Evolutionary conservation across 202 grass and related monocot genomes (phyloP).

Genomic region (Digitaria exilis): DNA sequence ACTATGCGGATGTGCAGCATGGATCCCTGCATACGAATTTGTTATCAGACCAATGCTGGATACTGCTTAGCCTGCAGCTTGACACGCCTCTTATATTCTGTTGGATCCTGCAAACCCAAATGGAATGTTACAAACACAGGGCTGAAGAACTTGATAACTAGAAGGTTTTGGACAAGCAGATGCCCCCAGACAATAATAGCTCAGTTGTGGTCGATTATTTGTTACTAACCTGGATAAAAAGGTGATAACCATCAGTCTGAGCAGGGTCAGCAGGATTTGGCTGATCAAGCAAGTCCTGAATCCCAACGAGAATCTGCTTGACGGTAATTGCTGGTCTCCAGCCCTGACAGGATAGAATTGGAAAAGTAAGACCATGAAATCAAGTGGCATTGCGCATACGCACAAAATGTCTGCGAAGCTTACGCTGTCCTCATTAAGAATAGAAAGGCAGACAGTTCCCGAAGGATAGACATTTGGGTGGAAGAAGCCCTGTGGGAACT

Average conservation of each 20-base stretch:
- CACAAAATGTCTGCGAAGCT: slow-evolving; percentile 12
- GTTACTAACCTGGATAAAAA: slow-evolving; percentile 81
- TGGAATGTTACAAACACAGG: background rate
- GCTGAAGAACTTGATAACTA: background rate
- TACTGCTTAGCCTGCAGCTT: slow-evolving; percentile 74
- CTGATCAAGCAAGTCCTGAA: slow-evolving; percentile 89
- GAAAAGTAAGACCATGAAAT: slow-evolving; percentile 15
- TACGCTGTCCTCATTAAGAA: slow-evolving; percentile 89
- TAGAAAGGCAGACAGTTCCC: slow-evolving; percentile 88
- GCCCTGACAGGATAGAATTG: slow-evolving; percentile 47
- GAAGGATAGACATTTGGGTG: slow-evolving; percentile 95
- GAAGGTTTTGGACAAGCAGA: background rate
- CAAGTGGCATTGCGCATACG: background rate
- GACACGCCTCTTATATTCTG: slow-evolving; percentile 82
- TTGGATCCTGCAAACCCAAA: slow-evolving; percentile 50
- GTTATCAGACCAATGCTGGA: slow-evolving; percentile 57
- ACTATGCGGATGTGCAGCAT: slow-evolving; percentile 62
- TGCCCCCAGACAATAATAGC: background rate
- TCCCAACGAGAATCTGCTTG: slow-evolving; percentile 87
- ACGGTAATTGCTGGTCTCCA: slow-evolving; percentile 96
- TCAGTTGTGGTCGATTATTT: background rate
- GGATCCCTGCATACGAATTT: slow-evolving; percentile 13
- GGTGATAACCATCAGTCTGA: slow-evolving; percentile 91
- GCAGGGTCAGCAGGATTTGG: slow-evolving; percentile 87
- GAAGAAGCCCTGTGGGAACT: slow-evolving; percentile 86